Conservation (phyloP, 495 filamentous ascomycete genomes). For the Penicillium bovifimosum region DNA sequence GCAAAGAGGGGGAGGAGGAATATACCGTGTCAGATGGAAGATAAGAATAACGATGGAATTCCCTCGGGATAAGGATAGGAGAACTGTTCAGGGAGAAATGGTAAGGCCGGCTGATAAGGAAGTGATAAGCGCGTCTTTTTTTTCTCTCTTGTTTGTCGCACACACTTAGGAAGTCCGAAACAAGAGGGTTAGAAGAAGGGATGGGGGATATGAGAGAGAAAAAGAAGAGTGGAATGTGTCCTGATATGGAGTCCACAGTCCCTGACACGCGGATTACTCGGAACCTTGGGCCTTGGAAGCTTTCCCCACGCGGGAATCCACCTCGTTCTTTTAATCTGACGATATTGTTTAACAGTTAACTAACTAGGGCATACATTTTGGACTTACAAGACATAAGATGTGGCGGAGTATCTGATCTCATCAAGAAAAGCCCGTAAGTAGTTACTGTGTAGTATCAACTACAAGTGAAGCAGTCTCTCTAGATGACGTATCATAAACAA, state of each 20-base stretch:
- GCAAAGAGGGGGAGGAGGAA: background rate
- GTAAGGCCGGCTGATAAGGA: background rate
- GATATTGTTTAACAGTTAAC: too few species aligned
- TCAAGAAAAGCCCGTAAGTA: too few species aligned
- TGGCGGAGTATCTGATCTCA: too few species aligned
- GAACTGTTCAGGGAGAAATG: conserved; percentile 4
- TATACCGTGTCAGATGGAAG: background rate
- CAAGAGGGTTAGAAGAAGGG: background rate
- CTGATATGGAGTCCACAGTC: conserved; percentile 3
- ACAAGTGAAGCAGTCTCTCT: too few species aligned
- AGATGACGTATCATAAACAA: too few species aligned
- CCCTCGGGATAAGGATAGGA: conserved; percentile 6
- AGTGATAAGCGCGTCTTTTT: conserved; percentile 7
- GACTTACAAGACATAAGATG: too few species aligned
- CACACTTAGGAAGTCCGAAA: background rate
- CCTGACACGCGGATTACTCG: conserved; percentile 14
- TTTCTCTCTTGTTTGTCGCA: background rate
- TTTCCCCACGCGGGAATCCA: conserved; percentile 18
- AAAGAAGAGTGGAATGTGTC: background rate
- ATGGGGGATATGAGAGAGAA: background rate
- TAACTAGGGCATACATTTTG: too few species aligned
- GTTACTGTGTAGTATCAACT: too few species aligned
- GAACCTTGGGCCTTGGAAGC: conserved; percentile 17
- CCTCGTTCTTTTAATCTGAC: background rate
- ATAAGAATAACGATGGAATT: conserved; percentile 1